These are phyloP conservation scores for Fusarium torulosum DNA, from an alignment of 2,329 filamentous ascomycete species.

Conservation along the genomic window DNA sequence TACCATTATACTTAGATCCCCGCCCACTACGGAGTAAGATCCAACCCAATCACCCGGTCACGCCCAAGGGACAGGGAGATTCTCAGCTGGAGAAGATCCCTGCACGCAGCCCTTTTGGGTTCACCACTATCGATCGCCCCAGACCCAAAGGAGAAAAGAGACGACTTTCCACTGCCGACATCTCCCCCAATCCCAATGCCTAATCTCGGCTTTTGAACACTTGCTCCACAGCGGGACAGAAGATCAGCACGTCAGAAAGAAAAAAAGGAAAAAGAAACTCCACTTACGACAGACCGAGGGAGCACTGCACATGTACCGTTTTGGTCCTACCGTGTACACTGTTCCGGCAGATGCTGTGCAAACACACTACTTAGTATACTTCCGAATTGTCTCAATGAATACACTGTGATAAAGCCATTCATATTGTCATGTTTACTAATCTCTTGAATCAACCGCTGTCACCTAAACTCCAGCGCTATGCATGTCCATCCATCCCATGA, in stretches of 20 bases:
- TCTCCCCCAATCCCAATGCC: slow-evolving; percentile 6
- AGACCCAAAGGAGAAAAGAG: slow-evolving; percentile 2
- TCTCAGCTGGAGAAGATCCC: slow-evolving; percentile 34
- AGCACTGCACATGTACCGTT: background rate
- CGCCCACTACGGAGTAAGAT: no score
- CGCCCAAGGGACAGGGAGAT: background rate
- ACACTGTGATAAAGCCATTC: background rate
- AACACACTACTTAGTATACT: background rate
- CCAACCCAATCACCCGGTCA: slow-evolving; percentile 23
- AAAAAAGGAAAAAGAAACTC: background rate
- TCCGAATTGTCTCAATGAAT: no score
- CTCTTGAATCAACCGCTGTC: background rate
- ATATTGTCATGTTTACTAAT: slow-evolving; percentile 4
- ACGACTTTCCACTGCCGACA: slow-evolving; percentile 16
- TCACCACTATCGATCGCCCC: slow-evolving; percentile 16
- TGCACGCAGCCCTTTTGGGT: slow-evolving; percentile 19
- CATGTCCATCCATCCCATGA: slow-evolving; percentile 1
- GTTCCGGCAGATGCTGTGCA: background rate
- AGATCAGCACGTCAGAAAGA: slow-evolving; percentile 1
- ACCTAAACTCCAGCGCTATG: slow-evolving; percentile 45
- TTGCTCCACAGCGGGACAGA: slow-evolving; percentile 19
- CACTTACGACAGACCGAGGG: slow-evolving; percentile 4
- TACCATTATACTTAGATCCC: background rate
- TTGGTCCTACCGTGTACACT: background rate
- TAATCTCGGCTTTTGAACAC: background rate